phyloP scores from a whole-genome alignment of 2,329 filamentous ascomycete genomes.

The Metarhizium anisopliae region DNA sequence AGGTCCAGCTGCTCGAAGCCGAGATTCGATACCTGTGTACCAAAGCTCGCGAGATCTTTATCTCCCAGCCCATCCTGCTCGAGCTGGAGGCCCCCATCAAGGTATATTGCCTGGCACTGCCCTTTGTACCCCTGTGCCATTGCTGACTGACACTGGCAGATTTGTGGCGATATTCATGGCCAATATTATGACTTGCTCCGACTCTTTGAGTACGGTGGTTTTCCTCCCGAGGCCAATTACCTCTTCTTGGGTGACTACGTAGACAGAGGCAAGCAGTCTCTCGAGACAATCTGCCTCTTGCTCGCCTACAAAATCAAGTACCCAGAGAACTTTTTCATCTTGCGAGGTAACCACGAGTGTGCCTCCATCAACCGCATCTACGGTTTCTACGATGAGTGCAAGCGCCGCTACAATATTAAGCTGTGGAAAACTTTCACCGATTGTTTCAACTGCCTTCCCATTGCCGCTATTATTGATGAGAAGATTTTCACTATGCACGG shows the following conservation, averaged over 20 bases:
- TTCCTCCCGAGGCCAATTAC: constrained; percentile 98
- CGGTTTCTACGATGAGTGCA: constrained; percentile 99
- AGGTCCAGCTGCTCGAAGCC: constrained; percentile 91
- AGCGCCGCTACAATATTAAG: constrained; percentile 98
- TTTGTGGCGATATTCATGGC: constrained; percentile 97
- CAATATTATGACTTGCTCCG: constrained; percentile 98
- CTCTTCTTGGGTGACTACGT: constrained; percentile 99
- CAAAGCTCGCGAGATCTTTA: constrained; percentile 98
- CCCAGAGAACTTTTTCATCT: constrained; percentile 98
- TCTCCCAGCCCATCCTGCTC: constrained; percentile 94
- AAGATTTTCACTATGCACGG: constrained; percentile 99
- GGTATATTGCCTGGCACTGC: constrained; percentile 45
- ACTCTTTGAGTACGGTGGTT: constrained; percentile 96
- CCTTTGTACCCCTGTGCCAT: background rate
- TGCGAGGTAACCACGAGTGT: constrained; percentile 98
- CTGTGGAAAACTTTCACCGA: constrained; percentile 99
- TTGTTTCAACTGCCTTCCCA: constrained; percentile 98
- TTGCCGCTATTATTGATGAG: constrained; percentile 97
- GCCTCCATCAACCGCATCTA: constrained; percentile 99
- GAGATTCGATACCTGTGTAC: constrained; percentile 97
- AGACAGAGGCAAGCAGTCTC: constrained; percentile 96
- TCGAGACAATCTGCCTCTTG: constrained; percentile 95
- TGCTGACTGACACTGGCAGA: constrained; percentile 45
- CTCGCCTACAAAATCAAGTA: constrained; percentile 99
- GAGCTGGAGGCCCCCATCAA: constrained; percentile 99